A percentile compares a stretch with the other conserved stretches of the same genome.
phyloP scores from a whole-genome alignment of 495 filamentous ascomycete genomes.

The Extremus antarcticus region DNA sequence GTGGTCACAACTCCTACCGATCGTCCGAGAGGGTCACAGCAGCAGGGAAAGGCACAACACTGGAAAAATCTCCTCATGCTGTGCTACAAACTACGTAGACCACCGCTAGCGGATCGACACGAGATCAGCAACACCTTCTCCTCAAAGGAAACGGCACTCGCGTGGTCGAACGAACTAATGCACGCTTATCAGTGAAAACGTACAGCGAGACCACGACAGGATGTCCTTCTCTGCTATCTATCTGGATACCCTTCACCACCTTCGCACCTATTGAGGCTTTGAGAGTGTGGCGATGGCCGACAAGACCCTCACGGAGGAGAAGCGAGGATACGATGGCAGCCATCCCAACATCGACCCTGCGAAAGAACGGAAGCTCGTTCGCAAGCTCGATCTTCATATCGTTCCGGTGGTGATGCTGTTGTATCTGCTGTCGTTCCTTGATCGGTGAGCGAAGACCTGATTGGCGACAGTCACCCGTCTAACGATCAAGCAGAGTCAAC shows the following conservation, averaged over 20 bases:
- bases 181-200: background rate
- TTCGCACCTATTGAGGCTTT: background rate
- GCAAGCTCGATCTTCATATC: background rate
- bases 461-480: background rate
- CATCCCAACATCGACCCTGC: background rate
- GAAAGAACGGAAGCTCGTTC: background rate
- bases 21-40: no score
- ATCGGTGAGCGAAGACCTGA: constrained; percentile 34
- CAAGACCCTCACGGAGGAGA: background rate
- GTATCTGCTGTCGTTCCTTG: constrained; percentile 76
- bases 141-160: background rate
- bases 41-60: no score
- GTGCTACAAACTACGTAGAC: no score
- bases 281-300: background rate
- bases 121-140: background rate
- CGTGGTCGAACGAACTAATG: background rate
- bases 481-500: constrained; percentile 33
- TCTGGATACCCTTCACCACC: background rate
- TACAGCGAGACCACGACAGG: background rate
- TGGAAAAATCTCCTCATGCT: no score
- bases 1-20: no score
- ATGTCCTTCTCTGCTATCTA: background rate
- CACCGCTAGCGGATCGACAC: background rate
- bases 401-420: constrained; percentile 54
- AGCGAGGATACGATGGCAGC: background rate